Evolutionary conservation across 2,329 filamentous ascomycete genomes (phyloP).

Genomic region (Cryphonectria japonica): DNA sequence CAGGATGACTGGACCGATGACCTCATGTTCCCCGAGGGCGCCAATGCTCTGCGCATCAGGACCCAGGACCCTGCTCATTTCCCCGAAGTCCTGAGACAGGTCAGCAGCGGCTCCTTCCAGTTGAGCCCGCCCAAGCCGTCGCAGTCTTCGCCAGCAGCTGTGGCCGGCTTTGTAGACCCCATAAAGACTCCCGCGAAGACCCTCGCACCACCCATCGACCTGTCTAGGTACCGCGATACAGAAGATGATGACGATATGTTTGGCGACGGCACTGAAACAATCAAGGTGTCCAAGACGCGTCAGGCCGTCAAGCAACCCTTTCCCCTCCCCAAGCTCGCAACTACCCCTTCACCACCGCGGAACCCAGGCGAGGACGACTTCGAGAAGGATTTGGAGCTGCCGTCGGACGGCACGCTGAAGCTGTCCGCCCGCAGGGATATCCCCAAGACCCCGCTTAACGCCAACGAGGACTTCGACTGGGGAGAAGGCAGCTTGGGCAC

Average conservation of each 20-base stretch:
- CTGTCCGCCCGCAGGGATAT: slow-evolving; percentile 65
- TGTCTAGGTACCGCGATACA: slow-evolving; percentile 67
- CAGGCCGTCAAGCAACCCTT: slow-evolving; percentile 61
- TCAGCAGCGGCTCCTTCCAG: slow-evolving; percentile 53
- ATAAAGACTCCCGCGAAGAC: slow-evolving; percentile 25
- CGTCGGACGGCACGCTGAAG: slow-evolving; percentile 66
- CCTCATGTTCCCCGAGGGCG: slow-evolving; percentile 66
- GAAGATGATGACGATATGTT: slow-evolving; percentile 66
- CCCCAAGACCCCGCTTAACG: slow-evolving; percentile 61
- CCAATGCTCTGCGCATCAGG: slow-evolving; percentile 68
- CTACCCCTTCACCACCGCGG: slow-evolving; percentile 24
- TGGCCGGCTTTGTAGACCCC: slow-evolving; percentile 31
- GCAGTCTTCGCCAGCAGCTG: slow-evolving; percentile 8
- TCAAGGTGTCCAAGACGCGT: slow-evolving; percentile 67
- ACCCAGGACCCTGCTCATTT: slow-evolving; percentile 62
- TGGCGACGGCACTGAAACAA: slow-evolving; percentile 66
- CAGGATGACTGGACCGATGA: slow-evolving; percentile 85
- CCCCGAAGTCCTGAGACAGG: slow-evolving; percentile 69
- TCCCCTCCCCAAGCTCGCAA: slow-evolving; percentile 51
- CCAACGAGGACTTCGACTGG: slow-evolving; percentile 85
- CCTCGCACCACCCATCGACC: slow-evolving; percentile 53
- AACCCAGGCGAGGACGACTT: slow-evolving; percentile 63
- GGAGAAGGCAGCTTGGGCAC: slow-evolving; percentile 92
- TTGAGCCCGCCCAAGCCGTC: slow-evolving; percentile 52
- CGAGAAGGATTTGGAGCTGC: slow-evolving; percentile 73